Evolutionary conservation across 345 rosid species (phyloP).

Genomic region (Hibiscus tridactylites): DNA sequence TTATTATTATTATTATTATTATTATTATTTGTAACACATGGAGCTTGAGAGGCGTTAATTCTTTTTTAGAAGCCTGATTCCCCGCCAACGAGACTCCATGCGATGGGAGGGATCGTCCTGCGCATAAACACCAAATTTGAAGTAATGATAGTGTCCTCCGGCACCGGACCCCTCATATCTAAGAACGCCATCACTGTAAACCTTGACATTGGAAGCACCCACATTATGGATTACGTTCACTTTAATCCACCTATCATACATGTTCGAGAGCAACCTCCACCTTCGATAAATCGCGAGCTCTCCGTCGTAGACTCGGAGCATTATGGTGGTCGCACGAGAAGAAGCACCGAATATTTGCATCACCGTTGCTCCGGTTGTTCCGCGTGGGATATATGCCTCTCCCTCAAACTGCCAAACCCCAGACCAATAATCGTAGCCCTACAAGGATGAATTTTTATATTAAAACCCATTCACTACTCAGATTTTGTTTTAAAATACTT

Average conservation of each 20-base stretch:
- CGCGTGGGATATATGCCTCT: conserved; percentile 22
- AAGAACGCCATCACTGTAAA: conserved; percentile 19
- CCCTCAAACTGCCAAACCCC: conserved; percentile 48
- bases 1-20: too few species aligned
- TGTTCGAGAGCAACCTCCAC: background rate
- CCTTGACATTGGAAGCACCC: conserved; percentile 11
- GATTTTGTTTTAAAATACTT: too few species aligned
- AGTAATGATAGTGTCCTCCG: conserved; percentile 20
- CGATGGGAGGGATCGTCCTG: conserved; percentile 3
- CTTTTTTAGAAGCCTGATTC: conserved; percentile 13
- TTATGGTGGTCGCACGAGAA: conserved; percentile 17
- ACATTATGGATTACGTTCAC: conserved; percentile 32
- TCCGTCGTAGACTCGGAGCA: conserved; percentile 26
- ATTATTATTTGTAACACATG: background rate
- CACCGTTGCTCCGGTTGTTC: conserved; percentile 23
- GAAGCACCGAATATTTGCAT: conserved; percentile 29
- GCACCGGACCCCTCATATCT: conserved; percentile 7
- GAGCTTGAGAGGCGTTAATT: background rate
- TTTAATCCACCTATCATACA: conserved; percentile 24
- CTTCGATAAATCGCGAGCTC: conserved; percentile 16
- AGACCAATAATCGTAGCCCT: conserved; percentile 32
- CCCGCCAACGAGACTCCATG: conserved; percentile 34
- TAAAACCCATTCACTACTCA: too few species aligned
- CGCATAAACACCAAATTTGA: conserved; percentile 34
- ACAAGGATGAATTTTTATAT: too few species aligned